phyloP scores from a whole-genome alignment of 768 basidiomycete species.

The Tephrocybe sp. region DNA sequence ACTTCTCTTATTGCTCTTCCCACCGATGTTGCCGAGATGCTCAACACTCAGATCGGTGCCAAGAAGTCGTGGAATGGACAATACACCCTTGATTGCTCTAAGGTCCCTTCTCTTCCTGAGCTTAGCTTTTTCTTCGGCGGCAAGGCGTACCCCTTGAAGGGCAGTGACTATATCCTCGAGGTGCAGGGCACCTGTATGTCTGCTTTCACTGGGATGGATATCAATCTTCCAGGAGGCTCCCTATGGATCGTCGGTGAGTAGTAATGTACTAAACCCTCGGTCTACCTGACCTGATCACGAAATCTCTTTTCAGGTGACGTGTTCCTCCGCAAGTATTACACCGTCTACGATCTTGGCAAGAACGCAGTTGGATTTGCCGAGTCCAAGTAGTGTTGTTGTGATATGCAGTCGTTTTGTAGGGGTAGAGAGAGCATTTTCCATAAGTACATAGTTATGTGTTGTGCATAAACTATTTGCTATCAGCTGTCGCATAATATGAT shows the following conservation, averaged over 20 bases:
- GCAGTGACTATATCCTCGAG: constrained; percentile 86
- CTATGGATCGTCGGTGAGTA: constrained; percentile 84
- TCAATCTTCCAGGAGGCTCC: constrained; percentile 76
- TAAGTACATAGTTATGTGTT: neutral
- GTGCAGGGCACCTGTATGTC: constrained; percentile 93
- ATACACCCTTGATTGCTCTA: constrained; percentile 87
- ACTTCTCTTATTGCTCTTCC: constrained; percentile 95
- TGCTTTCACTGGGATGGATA: constrained; percentile 89
- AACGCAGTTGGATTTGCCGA: constrained; percentile 85
- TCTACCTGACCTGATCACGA: neutral
- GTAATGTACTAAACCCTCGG: neutral
- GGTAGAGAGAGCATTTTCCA: too few relatives aligned
- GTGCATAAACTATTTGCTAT: too few relatives aligned
- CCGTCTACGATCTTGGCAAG: constrained; percentile 81
- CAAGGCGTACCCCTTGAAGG: constrained; percentile 76
- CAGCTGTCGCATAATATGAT: too few relatives aligned
- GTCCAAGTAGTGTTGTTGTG: constrained; percentile 28
- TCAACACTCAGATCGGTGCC: constrained; percentile 94
- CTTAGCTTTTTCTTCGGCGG: constrained; percentile 83
- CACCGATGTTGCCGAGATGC: constrained; percentile 94
- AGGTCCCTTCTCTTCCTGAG: constrained; percentile 80
- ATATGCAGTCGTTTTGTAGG: neutral
- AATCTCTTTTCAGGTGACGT: constrained; percentile 61
- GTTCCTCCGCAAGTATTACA: constrained; percentile 90
- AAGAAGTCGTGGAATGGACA: constrained; percentile 96